Evolutionary conservation across 176 grass and related monocot species (phyloP).

Genomic region (Ampelocalamus luodianensis): DNA sequence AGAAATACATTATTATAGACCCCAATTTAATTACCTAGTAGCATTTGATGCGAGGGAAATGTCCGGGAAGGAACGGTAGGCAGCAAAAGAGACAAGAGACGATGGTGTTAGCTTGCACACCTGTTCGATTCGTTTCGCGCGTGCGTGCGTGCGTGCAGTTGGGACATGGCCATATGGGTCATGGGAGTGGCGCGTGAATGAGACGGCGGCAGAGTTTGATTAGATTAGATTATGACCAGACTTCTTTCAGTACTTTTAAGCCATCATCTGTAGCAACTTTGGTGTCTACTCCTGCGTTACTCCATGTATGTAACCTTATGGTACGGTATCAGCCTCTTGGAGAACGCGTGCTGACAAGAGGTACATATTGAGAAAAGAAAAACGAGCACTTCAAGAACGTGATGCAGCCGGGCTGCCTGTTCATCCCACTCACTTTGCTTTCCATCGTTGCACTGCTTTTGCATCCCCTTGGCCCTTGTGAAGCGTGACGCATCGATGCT

Average conservation of each 20-base stretch:
- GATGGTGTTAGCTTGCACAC: too few relatives aligned
- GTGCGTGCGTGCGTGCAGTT: too few relatives aligned
- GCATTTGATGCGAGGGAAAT: not conserved
- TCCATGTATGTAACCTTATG: not conserved
- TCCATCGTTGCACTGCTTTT: slow-evolving; percentile 10
- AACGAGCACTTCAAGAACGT: slow-evolving; percentile 10
- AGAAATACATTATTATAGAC: too few relatives aligned
- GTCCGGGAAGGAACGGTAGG: not conserved
- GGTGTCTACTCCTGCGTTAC: not conserved
- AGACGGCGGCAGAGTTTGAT: not conserved
- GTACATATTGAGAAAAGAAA: not conserved
- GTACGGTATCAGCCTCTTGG: not conserved
- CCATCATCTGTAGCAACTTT: slow-evolving; percentile 4
- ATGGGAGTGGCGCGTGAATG: not conserved
- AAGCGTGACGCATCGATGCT: slow-evolving; percentile 34
- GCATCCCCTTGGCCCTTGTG: not conserved
- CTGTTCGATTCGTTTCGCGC: too few relatives aligned
- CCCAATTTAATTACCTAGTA: not conserved
- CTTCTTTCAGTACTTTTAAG: slow-evolving; percentile 31
- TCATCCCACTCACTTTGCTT: not conserved
- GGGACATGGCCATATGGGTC: not conserved
- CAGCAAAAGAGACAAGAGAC: not conserved
- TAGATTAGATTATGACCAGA: not conserved
- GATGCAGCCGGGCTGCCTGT: not conserved
- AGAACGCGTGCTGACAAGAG: not conserved